phyloP scores from a whole-genome alignment of 139 green algal species.

The Picochlorum sp. region DNA sequence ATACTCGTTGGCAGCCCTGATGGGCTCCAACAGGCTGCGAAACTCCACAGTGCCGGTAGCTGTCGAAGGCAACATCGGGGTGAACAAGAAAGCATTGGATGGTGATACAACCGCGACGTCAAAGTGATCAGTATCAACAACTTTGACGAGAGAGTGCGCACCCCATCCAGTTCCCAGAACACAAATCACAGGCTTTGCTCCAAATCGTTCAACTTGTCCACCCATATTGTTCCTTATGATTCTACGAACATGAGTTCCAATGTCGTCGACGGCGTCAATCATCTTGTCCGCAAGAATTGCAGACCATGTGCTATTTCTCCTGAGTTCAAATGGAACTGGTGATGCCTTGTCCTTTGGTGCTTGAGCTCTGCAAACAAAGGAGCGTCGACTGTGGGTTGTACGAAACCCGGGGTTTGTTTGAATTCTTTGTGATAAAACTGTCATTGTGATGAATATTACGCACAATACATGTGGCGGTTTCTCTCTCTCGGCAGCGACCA shows the following conservation, averaged over 20 bases:
- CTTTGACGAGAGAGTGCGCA: conserved; percentile 45
- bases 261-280: conserved; percentile 11
- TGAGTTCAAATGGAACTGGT: too few relatives aligned
- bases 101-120: conserved; percentile 69
- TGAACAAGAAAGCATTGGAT: conserved; percentile 95
- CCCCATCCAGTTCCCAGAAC: conserved; percentile 77
- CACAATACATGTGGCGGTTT: too few relatives aligned
- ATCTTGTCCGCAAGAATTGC: conserved; percentile 16
- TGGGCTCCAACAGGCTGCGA: conserved; percentile 46
- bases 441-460: too few relatives aligned
- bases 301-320: neutral
- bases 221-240: conserved; percentile 4
- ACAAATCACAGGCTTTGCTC: conserved; percentile 52
- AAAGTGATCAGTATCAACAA: conserved; percentile 64
- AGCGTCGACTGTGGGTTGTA: too few relatives aligned
- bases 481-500: too few relatives aligned
- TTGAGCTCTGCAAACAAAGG: too few relatives aligned
- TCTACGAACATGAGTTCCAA: conserved; percentile 9
- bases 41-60: conserved; percentile 77
- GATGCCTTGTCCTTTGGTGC: too few relatives aligned
- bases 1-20: conserved; percentile 44
- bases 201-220: conserved; percentile 6
- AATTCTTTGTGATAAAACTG: too few relatives aligned
- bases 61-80: conserved; percentile 82
- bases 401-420: too few relatives aligned